Base-by-base conservation (phyloP, 352 stramenopile species). In the Phytophthora boehmeriae region DNA sequence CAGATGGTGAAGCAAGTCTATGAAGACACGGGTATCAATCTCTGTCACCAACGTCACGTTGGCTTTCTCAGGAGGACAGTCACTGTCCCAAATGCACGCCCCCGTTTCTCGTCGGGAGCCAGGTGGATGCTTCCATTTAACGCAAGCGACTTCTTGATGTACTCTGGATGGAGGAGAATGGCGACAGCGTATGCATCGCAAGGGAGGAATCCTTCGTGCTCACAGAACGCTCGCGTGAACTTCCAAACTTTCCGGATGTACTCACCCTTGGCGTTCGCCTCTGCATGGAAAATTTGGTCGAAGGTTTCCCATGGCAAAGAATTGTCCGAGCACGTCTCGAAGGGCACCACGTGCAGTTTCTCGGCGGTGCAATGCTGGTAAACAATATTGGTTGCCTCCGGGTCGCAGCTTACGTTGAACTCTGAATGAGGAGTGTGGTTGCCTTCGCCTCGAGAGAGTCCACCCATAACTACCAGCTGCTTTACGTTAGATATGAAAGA, bases 341-440 rank as follows among this genome's bases (percentile, higher is more conserved):
- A 85, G 11, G 83, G 82, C 58, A 95, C 57, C 28, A 92, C 75
- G 19, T 78, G 54, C 20, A 93, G 68, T 61, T 93, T 84, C 19
- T 76, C 70, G 28, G 81, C 73, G 13, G 39, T 64, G 66, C 80
- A 84, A 65, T 93, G 76, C 63, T 88, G 59, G 41, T 88, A 83
- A 22, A 93, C 76, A 20, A 92, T 93, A 48, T 80, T 66, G 14
- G 84, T 88, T 1, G 86, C 86, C 61, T 95, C 86, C 5, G 86
- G 86, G 62, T 95, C 86, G 57, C 84, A 92, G 36, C 73, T 80
- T 16, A 91, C 81, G 63, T 95, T 95, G 56, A 92, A 95, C 59
- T 95, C 86, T 0, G 79, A 53, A 64, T 92, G 76, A 20, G 70
- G 44, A 28, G 83, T 92, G 38, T 80, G 52, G 68, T 93, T 95